These are phyloP conservation scores for Helotiales sp. DNA, from an alignment of 2,329 filamentous ascomycete genomes.

Conservation along the genomic window DNA sequence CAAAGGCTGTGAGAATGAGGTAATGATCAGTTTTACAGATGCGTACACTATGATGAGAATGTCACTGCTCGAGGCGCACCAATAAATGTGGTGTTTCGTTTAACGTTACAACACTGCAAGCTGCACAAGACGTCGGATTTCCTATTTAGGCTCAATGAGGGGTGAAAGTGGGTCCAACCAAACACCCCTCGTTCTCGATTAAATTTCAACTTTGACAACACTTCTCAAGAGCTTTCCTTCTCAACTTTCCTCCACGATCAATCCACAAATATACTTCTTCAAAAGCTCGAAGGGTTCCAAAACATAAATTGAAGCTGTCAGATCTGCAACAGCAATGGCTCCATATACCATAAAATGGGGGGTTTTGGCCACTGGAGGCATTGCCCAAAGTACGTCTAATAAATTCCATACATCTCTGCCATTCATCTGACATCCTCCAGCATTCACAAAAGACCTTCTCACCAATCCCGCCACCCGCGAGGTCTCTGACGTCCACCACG, in stretches of 20 bases:
- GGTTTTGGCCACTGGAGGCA: conserved; percentile 39
- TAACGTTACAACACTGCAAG: conserved; percentile 16
- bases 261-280: not conserved
- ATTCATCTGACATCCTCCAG: not conserved
- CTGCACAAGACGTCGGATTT: not conserved
- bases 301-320: not conserved
- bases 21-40: conserved; percentile 1
- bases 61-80: conserved; percentile 6
- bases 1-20: not conserved
- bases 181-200: no score
- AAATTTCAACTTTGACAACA: no score
- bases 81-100: not conserved
- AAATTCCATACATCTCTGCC: not conserved
- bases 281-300: not conserved
- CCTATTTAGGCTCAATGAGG: conserved; percentile 6
- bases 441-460: conserved; percentile 1
- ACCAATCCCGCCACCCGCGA: conserved; percentile 59
- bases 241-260: not conserved
- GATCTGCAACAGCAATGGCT: not conserved
- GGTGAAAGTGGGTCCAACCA: no score
- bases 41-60: not conserved
- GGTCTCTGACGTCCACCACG: conserved; percentile 61
- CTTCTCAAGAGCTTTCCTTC: no score
- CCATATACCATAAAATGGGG: no score
- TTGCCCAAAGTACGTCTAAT: conserved; percentile 34